Evolutionary conservation across 2,329 filamentous ascomycete species (phyloP).

Genomic region (Trichoderma citrinoviride): DNA sequence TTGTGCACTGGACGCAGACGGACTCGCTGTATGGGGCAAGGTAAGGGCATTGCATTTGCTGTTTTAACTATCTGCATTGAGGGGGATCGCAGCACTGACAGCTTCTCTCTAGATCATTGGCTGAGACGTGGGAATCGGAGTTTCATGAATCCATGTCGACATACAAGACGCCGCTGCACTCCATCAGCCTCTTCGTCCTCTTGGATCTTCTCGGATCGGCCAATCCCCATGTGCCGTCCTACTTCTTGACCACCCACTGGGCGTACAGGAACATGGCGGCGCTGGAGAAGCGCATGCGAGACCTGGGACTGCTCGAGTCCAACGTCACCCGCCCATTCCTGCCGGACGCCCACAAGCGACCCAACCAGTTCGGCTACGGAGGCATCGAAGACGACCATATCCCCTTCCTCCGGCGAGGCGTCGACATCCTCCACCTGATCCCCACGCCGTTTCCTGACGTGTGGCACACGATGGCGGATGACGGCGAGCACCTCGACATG

Average conservation of each 20-base stretch:
- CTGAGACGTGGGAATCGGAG: conserved; percentile 73
- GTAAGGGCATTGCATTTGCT: conserved; percentile 41
- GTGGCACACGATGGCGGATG: conserved; percentile 84
- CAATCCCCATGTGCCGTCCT: conserved; percentile 72
- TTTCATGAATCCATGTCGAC: conserved; percentile 69
- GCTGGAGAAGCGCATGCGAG: conserved; percentile 71
- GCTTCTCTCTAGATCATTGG: conserved; percentile 57
- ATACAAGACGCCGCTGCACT: conserved; percentile 69
- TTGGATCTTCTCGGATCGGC: conserved; percentile 79
- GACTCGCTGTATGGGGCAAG: conserved; percentile 89
- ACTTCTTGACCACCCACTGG: conserved; percentile 90
- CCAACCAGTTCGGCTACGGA: conserved; percentile 46
- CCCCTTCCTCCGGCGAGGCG: conserved; percentile 82
- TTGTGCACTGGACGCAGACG: conserved; percentile 70
- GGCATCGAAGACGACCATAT: conserved; percentile 83
- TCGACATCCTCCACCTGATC: conserved; percentile 87
- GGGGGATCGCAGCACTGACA: neutral
- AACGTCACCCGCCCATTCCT: conserved; percentile 56
- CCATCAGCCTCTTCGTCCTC: conserved; percentile 87
- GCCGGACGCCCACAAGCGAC: conserved; percentile 56
- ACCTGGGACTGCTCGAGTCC: conserved; percentile 64
- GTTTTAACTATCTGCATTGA: neutral
- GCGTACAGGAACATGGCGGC: conserved; percentile 75
- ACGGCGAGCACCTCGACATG: conserved; percentile 79
- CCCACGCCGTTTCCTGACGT: conserved; percentile 76